phyloP scores from a whole-genome alignment of 495 filamentous ascomycete species.

The Talaromyces liani region DNA sequence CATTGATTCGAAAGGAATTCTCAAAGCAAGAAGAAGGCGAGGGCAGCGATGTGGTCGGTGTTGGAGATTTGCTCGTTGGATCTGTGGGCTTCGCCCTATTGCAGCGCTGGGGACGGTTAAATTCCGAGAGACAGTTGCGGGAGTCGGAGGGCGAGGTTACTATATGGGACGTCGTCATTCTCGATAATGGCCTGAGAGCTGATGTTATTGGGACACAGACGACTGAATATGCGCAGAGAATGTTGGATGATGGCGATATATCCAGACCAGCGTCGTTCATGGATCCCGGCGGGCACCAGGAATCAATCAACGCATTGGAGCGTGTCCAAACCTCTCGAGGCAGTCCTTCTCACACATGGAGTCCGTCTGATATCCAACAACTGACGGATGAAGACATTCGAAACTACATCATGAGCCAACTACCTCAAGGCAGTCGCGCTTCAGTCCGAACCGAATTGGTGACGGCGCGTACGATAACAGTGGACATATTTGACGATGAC shows the following conservation, averaged over 20 bases:
- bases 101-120: conserved; percentile 57
- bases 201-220: conserved; percentile 46
- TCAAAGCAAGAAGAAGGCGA: conserved; percentile 51
- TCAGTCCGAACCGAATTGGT: conserved; percentile 58
- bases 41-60: conserved; percentile 55
- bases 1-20: conserved; percentile 65
- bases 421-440: conserved; percentile 40
- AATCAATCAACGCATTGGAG: conserved; percentile 41
- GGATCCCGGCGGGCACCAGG: conserved; percentile 30
- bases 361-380: conserved; percentile 24
- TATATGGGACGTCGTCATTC: conserved; percentile 74
- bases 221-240: conserved; percentile 18
- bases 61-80: conserved; percentile 58
- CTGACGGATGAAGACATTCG: conserved; percentile 38
- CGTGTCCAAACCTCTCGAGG: conserved; percentile 10
- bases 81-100: conserved; percentile 65
- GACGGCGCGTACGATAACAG: conserved; percentile 63
- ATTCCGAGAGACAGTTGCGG: conserved; percentile 48
- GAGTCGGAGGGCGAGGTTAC: conserved; percentile 50
- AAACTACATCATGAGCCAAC: conserved; percentile 37
- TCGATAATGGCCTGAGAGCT: conserved; percentile 53
- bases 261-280: conserved; percentile 28
- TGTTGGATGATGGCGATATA: conserved; percentile 14
- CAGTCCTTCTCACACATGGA: neutral
- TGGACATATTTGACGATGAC: conserved; percentile 59